phyloP scores from a whole-genome alignment of 2,329 filamentous ascomycete species.

The Fusarium aywerte region DNA sequence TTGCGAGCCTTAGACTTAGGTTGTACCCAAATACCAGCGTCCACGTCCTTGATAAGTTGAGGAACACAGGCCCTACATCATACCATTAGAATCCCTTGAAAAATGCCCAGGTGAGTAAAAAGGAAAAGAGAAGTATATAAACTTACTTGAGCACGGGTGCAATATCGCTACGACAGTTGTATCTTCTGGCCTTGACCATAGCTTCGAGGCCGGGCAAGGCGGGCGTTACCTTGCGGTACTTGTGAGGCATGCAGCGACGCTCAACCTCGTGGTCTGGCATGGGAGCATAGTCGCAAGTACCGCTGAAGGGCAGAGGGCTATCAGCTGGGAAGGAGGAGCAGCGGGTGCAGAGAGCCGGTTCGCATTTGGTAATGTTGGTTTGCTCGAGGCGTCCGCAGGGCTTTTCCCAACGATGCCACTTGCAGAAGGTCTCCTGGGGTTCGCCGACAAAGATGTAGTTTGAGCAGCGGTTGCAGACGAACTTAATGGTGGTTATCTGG shows the following conservation, averaged over 20 bases:
- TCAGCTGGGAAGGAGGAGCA: neutral
- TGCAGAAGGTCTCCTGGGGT: neutral
- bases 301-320: neutral
- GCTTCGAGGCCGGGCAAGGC: neutral
- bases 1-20: no score
- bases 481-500: neutral
- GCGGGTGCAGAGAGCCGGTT: neutral
- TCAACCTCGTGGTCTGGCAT: neutral
- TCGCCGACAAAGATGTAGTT: neutral
- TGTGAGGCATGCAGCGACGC: neutral
- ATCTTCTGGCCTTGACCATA: neutral
- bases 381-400: neutral
- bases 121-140: neutral
- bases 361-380: neutral
- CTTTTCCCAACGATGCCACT: neutral
- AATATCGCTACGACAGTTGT: no score
- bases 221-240: accelerated
- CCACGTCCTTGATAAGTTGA: no score
- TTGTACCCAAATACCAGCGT: no score
- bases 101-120: no score
- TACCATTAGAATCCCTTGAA: no score
- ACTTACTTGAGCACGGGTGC: neutral
- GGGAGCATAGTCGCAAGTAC: neutral
- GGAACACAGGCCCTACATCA: no score
- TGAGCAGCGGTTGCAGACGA: neutral